A percentile compares a stretch with the other conserved stretches of the same genome.
Evolutionary conservation across 441 rosid species (phyloP).

Genomic region (Erodium chrysanthum): DNA sequence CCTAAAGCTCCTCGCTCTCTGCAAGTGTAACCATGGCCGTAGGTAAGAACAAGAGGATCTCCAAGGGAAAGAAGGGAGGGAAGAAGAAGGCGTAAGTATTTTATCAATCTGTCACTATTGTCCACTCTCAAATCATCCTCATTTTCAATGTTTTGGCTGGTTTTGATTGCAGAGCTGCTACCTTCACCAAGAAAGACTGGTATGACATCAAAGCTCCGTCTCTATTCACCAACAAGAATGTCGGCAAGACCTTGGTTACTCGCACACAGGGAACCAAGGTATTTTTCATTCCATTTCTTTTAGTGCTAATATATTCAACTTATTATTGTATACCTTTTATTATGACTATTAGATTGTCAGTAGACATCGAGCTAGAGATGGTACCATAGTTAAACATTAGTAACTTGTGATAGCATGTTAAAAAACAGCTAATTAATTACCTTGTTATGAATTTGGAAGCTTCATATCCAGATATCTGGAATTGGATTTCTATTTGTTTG

Average conservation of each 20-base stretch:
- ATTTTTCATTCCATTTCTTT: not conserved
- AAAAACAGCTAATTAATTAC: too few species aligned
- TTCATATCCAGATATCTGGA: too few species aligned
- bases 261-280: not conserved
- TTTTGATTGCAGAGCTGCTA: not conserved
- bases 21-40: not conserved
- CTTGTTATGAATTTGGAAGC: too few species aligned
- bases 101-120: not conserved
- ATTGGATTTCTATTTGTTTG: too few species aligned
- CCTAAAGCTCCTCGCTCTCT: not conserved
- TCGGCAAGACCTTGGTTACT: not conserved
- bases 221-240: not conserved
- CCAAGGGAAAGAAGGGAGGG: slow-evolving; percentile 89
- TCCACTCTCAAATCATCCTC: not conserved
- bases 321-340: too few species aligned
- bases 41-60: slow-evolving; percentile 89
- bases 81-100: slow-evolving; percentile 82
- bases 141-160: not conserved
- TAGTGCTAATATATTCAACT: too few species aligned
- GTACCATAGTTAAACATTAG: too few species aligned
- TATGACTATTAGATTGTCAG: too few species aligned
- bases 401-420: too few species aligned
- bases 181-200: not conserved
- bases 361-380: too few species aligned
- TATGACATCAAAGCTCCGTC: not conserved